Conservation (phyloP, 2,329 filamentous ascomycete species). For the Esteya vermicola region DNA sequence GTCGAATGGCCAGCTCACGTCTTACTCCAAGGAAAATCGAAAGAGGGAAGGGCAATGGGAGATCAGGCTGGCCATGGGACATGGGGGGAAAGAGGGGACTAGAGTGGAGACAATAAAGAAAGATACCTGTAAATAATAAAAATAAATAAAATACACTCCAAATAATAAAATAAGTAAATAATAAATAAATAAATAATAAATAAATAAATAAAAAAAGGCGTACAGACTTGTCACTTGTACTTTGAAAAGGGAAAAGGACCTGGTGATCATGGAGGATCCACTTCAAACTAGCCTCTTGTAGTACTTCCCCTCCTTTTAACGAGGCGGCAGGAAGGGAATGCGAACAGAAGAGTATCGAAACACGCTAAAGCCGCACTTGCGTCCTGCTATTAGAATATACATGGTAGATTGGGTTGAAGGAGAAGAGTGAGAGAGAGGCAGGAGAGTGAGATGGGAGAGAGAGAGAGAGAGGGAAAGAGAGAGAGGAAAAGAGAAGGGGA, state of each 20-base stretch:
- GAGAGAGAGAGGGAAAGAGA: neutral
- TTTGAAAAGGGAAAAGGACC: conserved; percentile 3
- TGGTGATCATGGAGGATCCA: conserved; percentile 6
- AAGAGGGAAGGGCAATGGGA: neutral
- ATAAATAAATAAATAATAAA: neutral
- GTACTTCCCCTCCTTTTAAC: neutral
- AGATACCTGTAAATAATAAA: neutral
- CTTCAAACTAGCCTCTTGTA: neutral
- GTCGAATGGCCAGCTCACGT: conserved; percentile 3
- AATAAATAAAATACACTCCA: conserved; percentile 1
- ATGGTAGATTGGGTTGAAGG: too few species aligned
- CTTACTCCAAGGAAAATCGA: neutral
- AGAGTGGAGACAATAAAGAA: neutral
- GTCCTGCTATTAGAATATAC: too few species aligned
- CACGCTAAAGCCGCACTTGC: too few species aligned
- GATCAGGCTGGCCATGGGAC: conserved; percentile 1
- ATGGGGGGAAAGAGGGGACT: neutral
- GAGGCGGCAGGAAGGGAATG: neutral
- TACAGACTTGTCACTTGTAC: too few species aligned
- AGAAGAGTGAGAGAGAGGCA: too few species aligned
- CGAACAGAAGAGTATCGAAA: conserved; percentile 1
- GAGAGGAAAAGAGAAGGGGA: neutral
- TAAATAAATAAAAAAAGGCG: conserved; percentile 3
- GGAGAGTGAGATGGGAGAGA: neutral
- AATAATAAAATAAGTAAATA: neutral